Percentiles rank a stretch among this genome's conserved stretches.
Evolutionary conservation across 2,329 filamentous ascomycete genomes (phyloP).

Genomic region (Hymenoscyphus infarciens): DNA sequence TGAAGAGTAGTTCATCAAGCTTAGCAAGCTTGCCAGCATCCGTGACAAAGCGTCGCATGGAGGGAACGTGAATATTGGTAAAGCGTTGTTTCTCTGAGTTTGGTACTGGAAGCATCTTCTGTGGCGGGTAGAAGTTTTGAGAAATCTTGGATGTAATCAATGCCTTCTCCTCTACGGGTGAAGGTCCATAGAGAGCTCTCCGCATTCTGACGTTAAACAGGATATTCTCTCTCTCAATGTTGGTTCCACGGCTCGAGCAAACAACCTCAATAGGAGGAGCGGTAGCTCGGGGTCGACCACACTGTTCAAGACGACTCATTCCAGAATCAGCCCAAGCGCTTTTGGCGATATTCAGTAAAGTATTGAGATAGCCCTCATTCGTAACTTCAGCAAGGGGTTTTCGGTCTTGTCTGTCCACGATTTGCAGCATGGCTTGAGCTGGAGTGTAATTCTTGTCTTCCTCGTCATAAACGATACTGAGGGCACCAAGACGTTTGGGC

Average conservation of each 20-base stretch:
- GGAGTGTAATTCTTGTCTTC: constrained; percentile 62
- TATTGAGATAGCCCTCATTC: constrained; percentile 66
- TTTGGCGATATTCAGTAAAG: constrained; percentile 75
- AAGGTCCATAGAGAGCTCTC: constrained; percentile 67
- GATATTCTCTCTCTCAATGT: constrained; percentile 64
- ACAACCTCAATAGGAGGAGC: constrained; percentile 83
- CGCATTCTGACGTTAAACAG: constrained; percentile 79
- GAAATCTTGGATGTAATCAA: constrained; percentile 73
- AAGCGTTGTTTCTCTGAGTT: constrained; percentile 79
- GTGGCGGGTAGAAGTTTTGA: constrained; percentile 58
- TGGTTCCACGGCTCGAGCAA: constrained; percentile 64
- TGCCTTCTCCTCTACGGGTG: constrained; percentile 63
- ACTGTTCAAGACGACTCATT: constrained; percentile 75
- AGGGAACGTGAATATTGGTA: constrained; percentile 88
- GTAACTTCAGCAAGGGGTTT: constrained; percentile 67
- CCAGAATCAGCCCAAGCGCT: constrained; percentile 65
- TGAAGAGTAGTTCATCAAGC: constrained; percentile 79
- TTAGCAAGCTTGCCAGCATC: constrained; percentile 95
- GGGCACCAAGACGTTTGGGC: constrained; percentile 57
- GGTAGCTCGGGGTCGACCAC: constrained; percentile 71
- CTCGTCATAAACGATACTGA: constrained; percentile 70
- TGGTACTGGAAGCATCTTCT: constrained; percentile 69
- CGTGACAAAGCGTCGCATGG: constrained; percentile 96
- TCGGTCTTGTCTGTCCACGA: constrained; percentile 66
- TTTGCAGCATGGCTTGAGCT: constrained; percentile 75